Conservation (phyloP, 2,329 filamentous ascomycete species). For the Colletotrichum sp. region DNA sequence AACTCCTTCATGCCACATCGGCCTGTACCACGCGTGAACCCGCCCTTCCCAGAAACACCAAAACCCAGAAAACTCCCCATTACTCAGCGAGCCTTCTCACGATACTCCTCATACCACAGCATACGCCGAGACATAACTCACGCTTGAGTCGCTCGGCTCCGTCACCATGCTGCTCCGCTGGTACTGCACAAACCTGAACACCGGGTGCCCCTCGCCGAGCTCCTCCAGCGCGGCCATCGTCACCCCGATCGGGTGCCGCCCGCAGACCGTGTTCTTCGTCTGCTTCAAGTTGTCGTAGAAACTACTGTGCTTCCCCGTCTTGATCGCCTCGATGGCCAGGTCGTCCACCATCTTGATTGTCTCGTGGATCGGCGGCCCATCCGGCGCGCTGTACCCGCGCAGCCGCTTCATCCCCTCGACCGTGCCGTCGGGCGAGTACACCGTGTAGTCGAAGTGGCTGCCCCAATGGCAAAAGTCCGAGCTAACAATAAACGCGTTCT, state of each 20-base stretch:
- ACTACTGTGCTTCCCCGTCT: conserved; percentile 71
- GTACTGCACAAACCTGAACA: conserved; percentile 84
- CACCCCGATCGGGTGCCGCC: conserved; percentile 92
- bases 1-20: background rate
- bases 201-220: conserved; percentile 53
- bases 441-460: conserved; percentile 79
- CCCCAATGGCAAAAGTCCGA: conserved; percentile 99
- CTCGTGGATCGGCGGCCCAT: conserved; percentile 72
- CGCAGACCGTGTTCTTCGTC: conserved; percentile 92
- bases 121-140: conserved; percentile 95
- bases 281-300: conserved; percentile 73
- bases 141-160: conserved; percentile 76
- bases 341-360: conserved; percentile 83
- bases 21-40: too few relatives aligned
- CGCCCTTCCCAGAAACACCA: too few relatives aligned
- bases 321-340: conserved; percentile 83
- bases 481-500: conserved; percentile 85
- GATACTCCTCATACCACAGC: conserved; percentile 64
- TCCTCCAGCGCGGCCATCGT: conserved; percentile 86
- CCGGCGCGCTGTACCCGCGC: conserved; percentile 34
- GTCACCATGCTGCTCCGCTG: conserved; percentile 81
- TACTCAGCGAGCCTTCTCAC: background rate
- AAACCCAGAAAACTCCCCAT: background rate
- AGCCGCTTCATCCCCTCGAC: conserved; percentile 45
- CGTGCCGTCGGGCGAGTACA: conserved; percentile 62